Base-by-base conservation (phyloP, 2,329 filamentous ascomycete genomes). In the Pyrenophora graminea region DNA sequence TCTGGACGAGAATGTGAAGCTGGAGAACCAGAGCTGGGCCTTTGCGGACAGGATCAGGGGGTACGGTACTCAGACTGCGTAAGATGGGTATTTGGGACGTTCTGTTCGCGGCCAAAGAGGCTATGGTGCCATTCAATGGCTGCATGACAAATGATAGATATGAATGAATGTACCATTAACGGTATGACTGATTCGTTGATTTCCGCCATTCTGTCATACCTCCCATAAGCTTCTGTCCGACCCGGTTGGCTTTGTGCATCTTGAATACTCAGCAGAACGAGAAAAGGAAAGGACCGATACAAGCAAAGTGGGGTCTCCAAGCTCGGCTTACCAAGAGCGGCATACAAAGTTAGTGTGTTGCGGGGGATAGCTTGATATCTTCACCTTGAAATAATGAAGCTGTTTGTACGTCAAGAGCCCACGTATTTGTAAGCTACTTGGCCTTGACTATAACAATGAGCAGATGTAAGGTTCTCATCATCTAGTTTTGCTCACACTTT, bases 11-110 rank as follows among this genome's bases (percentile, higher is more conserved):
- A 79, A 89, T 66, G 89, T 96, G 80, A 86, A 91, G 82, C 81
- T 99, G 61, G 92, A 97, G 82, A 83, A 87, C 67, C 93, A 97
- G 83, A 97, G 91, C 83, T 97, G 93, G 94, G 91, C 90, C 44
- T 99, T 99, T 79, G 94, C 94, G 19, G 93, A 97, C 73, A 84
- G 87, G 65, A 97, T 99, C 75, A 88, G 85, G 75, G 94, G 94
- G 38, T 99, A 99, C 73, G 94, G 94, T 55, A 95, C 92, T 21
- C 92, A 97, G 81, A 67, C 66, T 9, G 66, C 57, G 15, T 70
- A 64, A 53, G 41, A 25, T 13, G 39, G 15, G 17, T 40, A 30
- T 21, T 15, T 19, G 38, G 17, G 19, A 30, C 30, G 31, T 27
- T 41, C 13, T n/a, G 21, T 34, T 45, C 17, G 40, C 37, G 39